Conservation (phyloP, 129 eudicot genomes). For the Lactuca saligna region DNA sequence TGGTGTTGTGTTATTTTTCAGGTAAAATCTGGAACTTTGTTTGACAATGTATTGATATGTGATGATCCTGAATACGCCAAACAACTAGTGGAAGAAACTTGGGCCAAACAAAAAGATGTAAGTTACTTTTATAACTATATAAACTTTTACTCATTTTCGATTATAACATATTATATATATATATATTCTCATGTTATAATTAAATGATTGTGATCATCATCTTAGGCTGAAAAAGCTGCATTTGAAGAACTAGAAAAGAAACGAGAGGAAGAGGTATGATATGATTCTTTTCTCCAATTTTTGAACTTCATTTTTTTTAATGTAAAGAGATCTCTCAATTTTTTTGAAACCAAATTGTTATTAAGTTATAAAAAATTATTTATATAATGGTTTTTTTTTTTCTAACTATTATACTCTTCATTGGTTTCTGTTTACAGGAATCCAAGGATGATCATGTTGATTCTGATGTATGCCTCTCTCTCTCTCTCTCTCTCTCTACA, state of each 20-base stretch:
- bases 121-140: slow-evolving; percentile 18
- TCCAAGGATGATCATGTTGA: slow-evolving; percentile 69
- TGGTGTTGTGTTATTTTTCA: slow-evolving; percentile 22
- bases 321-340: too few species aligned
- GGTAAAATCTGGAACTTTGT: slow-evolving; percentile 97
- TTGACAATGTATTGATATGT: slow-evolving; percentile 71
- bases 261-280: slow-evolving; percentile 68
- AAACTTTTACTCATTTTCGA: not conserved
- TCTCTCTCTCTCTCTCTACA: not conserved
- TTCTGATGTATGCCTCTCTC: slow-evolving; percentile 48
- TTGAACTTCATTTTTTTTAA: not conserved
- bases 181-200: slow-evolving; percentile 2
- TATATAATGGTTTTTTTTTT: not conserved
- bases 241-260: slow-evolving; percentile 93
- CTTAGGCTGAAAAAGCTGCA: slow-evolving; percentile 87
- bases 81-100: slow-evolving; percentile 81
- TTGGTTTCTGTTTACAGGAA: slow-evolving; percentile 46
- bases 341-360: too few species aligned
- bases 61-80: slow-evolving; percentile 84
- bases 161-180: too few species aligned
- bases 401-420: not conserved
- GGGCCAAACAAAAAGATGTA: slow-evolving; percentile 97
- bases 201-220: not conserved
- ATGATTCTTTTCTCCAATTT: not conserved
- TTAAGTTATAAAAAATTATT: too few species aligned